Base-by-base conservation (phyloP, 1,284 basidiomycete species). In the Wallemia mellicola region DNA sequence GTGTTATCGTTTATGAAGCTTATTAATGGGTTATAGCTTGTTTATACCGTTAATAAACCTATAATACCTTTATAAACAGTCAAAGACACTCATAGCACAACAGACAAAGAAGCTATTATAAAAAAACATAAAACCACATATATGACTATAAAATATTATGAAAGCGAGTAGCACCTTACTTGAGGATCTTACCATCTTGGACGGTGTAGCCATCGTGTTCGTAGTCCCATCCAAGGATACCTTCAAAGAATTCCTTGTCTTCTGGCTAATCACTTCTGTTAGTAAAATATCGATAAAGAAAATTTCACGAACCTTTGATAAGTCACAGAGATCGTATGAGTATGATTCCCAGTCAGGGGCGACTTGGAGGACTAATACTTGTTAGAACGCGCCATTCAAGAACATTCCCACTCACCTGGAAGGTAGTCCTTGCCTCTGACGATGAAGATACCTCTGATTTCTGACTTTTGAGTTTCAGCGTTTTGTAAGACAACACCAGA, bases 271-370 rank as follows among this genome's bases (percentile, higher is more conserved):
- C n/a, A n/a, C n/a, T 70, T 58, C 83, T 68, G 1, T 61, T 61
- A 58, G 61, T 58, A 60, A 71, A 61, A 58, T 24, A 26, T 24
- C 11, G 27, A 58, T 9, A 58, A 27, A 25, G 25, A 24, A 55
- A 55, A 55, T 22, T n/a, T n/a, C n/a, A 55, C 22, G 5, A 5
- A 26, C 22, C 7, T 55, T 26, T 19, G 60, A 61, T 59, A 59
- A 63, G 68, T 74, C 70, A 66, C 92, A 72, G 69, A 76, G 78
- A 67, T 75, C 80, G 76, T 81, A 91, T 15, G 70, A 67, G 74
- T 96, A 98, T 59, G 81, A 85, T 73, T 95, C 91, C 74, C 75
- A 86, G 73, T 96, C 92, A 33, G 92, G 92, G 2, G 92, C 91
- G 62, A 79, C 82, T 15, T 81, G 75, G 59, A 91, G 76, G 63